These are phyloP conservation scores for Boechera divaricarpa DNA, from an alignment of 345 rosid genomes.

Conservation along the genomic window DNA sequence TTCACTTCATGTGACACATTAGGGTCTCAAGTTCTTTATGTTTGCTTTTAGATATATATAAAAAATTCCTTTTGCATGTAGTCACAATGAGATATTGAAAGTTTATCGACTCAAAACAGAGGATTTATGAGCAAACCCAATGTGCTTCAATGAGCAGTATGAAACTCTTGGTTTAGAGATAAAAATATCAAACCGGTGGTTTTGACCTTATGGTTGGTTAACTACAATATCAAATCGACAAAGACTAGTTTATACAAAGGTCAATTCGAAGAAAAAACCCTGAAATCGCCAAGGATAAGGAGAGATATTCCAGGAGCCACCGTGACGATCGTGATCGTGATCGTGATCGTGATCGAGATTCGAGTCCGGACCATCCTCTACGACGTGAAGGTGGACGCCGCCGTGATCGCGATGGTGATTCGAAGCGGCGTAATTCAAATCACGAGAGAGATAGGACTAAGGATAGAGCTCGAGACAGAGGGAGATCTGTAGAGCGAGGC, in stretches of 20 bases:
- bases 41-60: too few relatives aligned
- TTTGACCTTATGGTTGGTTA: too few relatives aligned
- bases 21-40: too few relatives aligned
- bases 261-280: constrained; percentile 29
- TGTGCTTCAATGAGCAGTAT: too few relatives aligned
- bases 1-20: not conserved
- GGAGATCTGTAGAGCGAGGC: constrained; percentile 46
- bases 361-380: constrained; percentile 53
- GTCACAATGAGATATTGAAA: too few relatives aligned
- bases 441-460: constrained; percentile 50
- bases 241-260: too few relatives aligned
- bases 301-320: constrained; percentile 55
- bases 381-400: constrained; percentile 41
- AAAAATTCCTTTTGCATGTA: too few relatives aligned
- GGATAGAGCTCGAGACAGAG: constrained; percentile 45
- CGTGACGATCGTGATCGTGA: constrained; percentile 60
- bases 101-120: too few relatives aligned
- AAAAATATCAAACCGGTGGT: too few relatives aligned
- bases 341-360: constrained; percentile 56
- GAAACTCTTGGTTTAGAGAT: too few relatives aligned
- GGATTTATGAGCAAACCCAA: too few relatives aligned
- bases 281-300: constrained; percentile 61
- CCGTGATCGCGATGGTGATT: constrained; percentile 53
- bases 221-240: too few relatives aligned
- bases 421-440: constrained; percentile 58